Evolutionary conservation across 805 yeast species (phyloP).

Genomic region (Pichia nanzhaoensis): DNA sequence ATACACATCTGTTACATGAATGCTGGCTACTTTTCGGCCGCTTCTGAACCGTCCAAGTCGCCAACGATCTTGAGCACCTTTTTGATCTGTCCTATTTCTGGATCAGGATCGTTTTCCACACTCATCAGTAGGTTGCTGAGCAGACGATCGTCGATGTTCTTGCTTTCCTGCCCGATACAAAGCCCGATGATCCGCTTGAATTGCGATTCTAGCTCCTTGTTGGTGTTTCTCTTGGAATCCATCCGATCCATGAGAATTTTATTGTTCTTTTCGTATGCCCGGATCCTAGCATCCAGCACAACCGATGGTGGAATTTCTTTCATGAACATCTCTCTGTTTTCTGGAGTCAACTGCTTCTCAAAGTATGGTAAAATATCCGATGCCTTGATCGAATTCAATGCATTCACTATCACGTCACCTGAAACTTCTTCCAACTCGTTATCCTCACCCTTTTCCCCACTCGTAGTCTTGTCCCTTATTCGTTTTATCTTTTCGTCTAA

Average conservation of each 20-base stretch:
- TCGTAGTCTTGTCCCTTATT: neutral
- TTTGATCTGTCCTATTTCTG: slow-evolving; percentile 30
- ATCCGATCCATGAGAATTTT: slow-evolving; percentile 46
- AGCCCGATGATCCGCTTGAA: slow-evolving; percentile 83
- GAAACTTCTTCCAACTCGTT: neutral
- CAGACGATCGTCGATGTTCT: slow-evolving; percentile 52
- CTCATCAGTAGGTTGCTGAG: slow-evolving; percentile 83
- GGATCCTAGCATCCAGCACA: slow-evolving; percentile 67
- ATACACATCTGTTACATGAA: too few relatives aligned
- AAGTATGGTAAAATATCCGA: slow-evolving; percentile 10
- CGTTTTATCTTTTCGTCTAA: slow-evolving; percentile 1
- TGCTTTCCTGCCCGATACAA: slow-evolving; percentile 82
- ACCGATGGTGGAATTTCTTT: slow-evolving; percentile 39
- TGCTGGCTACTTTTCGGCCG: neutral
- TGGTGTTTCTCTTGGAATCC: slow-evolving; percentile 44
- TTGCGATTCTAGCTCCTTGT: slow-evolving; percentile 58
- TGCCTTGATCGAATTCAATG: slow-evolving; percentile 12
- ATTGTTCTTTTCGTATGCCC: slow-evolving; percentile 73
- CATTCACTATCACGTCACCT: slow-evolving; percentile 1
- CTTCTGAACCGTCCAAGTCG: slow-evolving; percentile 19
- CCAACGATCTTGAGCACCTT: slow-evolving; percentile 30
- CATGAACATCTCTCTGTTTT: slow-evolving; percentile 9
- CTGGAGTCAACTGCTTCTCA: slow-evolving; percentile 4
- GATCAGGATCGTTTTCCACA: slow-evolving; percentile 77
- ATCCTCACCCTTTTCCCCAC: neutral